Conservation (phyloP, 306 rosid species). For the Albizia julibrissin region DNA sequence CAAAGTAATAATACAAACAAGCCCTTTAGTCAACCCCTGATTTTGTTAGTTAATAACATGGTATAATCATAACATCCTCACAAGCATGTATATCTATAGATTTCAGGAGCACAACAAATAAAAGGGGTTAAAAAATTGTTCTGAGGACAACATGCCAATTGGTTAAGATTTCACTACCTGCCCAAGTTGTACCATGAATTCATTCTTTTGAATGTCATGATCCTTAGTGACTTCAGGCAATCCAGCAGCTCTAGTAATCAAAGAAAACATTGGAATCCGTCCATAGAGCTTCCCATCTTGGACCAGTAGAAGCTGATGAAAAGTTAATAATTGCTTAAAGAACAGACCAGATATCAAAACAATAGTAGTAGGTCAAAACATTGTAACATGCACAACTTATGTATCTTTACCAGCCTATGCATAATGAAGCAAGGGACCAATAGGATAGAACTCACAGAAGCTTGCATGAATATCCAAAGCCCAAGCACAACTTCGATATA, state of each 20-base stretch:
- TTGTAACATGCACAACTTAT: slow-evolving; percentile 2
- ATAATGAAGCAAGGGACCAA: slow-evolving; percentile 22
- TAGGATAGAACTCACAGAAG: background rate
- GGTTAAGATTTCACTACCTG: slow-evolving; percentile 59
- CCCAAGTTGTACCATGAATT: slow-evolving; percentile 73
- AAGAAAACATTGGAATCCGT: slow-evolving; percentile 64
- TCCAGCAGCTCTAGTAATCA: slow-evolving; percentile 78
- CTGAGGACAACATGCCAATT: slow-evolving; percentile 24
- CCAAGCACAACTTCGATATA: background rate
- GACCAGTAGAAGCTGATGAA: slow-evolving; percentile 78
- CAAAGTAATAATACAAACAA: background rate
- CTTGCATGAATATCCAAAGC: slow-evolving; percentile 27
- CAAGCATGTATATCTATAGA: slow-evolving; percentile 27
- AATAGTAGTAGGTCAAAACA: slow-evolving; percentile 20
- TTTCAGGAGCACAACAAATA: background rate
- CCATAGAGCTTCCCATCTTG: slow-evolving; percentile 94
- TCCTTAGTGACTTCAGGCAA: slow-evolving; percentile 68
- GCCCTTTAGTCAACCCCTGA: background rate
- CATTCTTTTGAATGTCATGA: slow-evolving; percentile 77
- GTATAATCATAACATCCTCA: background rate
- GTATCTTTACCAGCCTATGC: slow-evolving; percentile 19
- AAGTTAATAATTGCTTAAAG: slow-evolving; percentile 44
- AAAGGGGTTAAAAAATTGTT: background rate
- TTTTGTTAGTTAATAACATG: slow-evolving; percentile 7
- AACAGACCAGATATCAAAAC: slow-evolving; percentile 20